Base-by-base conservation (phyloP, 2,329 filamentous ascomycete species). In the Cordyceps tenuipes region DNA sequence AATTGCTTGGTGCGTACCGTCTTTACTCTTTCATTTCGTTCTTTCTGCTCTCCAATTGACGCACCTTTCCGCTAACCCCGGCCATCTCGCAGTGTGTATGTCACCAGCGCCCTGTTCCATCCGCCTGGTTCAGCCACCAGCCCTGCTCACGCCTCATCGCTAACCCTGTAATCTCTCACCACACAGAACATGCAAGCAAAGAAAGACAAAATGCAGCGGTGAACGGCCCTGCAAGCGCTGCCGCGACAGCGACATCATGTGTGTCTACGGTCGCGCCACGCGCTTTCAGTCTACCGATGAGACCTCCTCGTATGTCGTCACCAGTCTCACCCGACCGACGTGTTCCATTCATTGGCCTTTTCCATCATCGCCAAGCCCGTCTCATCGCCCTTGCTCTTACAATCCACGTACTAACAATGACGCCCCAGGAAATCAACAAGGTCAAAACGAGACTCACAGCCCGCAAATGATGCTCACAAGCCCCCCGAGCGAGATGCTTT, bases 191-290 rank as follows among this genome's bases (percentile, higher is more conserved):
- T 70, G 68, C 62, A 67, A 70, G 57, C 62, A 65, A 15, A 67
- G 69, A 51, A 71, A 71, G 63, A 70, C 64, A 26, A 71, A 71
- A 66, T 71, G 69, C 60, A 70, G 65, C 39, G 69, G 69, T 29
- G 68, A 68, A 43, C 63, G 63, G 26, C 69, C 69, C 2, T 71
- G 69, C 60, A 66, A 67, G n/a, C 64, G 66, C 31, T 71, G 69
- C 44, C 63, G 64, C 26, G 67, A 68, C 21, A 63, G 63, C 60
- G 64, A 66, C 31, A 62, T 64, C 10, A 49, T 54, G 23, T 71
- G 69, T 29, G 61, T 67, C 26, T 71, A 71, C 62, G 64, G 67
- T 9, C 65, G 69, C 49, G 68, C 62, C 3, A 70, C 69, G 19
- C 67, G 69, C 8, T 70, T 70, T 50, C 67, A 68, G 41, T 58